Percentiles rank a stretch among this genome's conserved stretches.
phyloP scores from a whole-genome alignment of 306 rosid genomes.

The Arachis stenosperma region DNA sequence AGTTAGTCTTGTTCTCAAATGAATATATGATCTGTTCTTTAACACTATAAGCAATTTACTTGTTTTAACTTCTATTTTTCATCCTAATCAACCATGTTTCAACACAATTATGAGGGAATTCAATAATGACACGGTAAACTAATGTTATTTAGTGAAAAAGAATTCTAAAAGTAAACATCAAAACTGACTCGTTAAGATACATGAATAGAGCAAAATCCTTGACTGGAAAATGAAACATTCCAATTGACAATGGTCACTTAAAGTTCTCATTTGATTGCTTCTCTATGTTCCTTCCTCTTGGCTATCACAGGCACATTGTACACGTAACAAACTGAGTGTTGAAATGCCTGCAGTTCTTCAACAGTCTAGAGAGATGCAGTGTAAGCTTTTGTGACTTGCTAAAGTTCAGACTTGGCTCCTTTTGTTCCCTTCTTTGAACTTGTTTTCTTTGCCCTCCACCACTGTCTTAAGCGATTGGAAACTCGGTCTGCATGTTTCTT shows the following conservation, averaged over 20 bases:
- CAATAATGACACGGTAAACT: too few relatives aligned
- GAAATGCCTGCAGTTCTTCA: constrained; percentile 26
- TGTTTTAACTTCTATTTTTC: too few relatives aligned
- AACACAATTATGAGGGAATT: too few relatives aligned
- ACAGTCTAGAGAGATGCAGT: neutral
- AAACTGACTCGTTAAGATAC: constrained; percentile 34
- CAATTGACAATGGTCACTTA: constrained; percentile 9
- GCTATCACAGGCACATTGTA: constrained; percentile 3
- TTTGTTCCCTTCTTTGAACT: constrained; percentile 58
- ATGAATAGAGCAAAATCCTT: constrained; percentile 31
- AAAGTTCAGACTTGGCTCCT: constrained; percentile 69
- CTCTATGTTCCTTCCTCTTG: constrained; percentile 27
- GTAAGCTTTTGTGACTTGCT: constrained; percentile 33
- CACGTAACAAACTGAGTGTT: constrained; percentile 21
- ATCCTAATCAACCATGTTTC: too few relatives aligned
- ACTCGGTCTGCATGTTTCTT: constrained; percentile 71
- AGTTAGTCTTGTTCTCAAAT: too few relatives aligned
- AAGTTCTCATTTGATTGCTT: constrained; percentile 32
- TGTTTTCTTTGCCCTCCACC: constrained; percentile 68
- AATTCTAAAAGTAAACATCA: neutral
- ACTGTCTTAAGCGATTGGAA: constrained; percentile 51
- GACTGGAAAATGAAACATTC: constrained; percentile 25
- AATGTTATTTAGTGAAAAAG: too few relatives aligned
- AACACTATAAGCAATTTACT: too few relatives aligned
- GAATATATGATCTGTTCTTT: too few relatives aligned